Evolutionary conservation across 768 basidiomycete species (phyloP).

Genomic region (Cystofilobasidium macerans): DNA sequence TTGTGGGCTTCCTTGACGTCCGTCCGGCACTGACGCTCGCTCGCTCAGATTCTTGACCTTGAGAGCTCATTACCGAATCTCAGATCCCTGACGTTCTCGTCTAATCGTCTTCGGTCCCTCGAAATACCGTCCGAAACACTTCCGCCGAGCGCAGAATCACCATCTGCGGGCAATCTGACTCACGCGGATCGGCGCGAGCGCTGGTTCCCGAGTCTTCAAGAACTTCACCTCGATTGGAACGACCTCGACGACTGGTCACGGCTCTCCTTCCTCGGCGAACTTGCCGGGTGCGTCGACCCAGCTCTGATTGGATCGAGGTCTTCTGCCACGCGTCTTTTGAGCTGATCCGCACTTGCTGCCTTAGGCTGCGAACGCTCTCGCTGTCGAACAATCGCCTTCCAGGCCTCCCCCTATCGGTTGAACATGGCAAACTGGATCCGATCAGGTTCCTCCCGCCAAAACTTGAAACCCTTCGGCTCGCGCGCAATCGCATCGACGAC

Average conservation of each 20-base stretch:
- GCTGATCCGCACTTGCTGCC: neutral
- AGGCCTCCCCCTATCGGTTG: neutral
- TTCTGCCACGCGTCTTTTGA: neutral
- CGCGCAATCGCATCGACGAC: constrained; percentile 6
- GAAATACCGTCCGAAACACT: neutral
- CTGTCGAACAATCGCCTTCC: constrained; percentile 17
- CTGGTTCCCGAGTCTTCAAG: neutral
- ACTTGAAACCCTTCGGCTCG: constrained; percentile 5
- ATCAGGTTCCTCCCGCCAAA: neutral
- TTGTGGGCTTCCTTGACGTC: neutral
- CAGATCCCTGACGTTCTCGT: constrained; percentile 3
- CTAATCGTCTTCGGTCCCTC: constrained; percentile 3
- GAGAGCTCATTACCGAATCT: constrained; percentile 14
- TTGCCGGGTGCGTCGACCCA: neutral
- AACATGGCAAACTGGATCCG: neutral
- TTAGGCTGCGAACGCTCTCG: constrained; percentile 10
- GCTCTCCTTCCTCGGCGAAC: neutral
- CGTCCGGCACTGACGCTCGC: neutral
- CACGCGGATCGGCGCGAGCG: neutral
- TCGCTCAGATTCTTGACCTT: constrained; percentile 2
- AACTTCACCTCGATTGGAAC: constrained; percentile 23
- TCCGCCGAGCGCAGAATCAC: too few relatives aligned
- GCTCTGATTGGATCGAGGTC: too few relatives aligned
- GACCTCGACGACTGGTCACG: constrained; percentile 15
- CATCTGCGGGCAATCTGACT: neutral